Evolutionary conservation across 352 stramenopile genomes (phyloP), one percentile per base, ranked within the genome.

Genomic region (Phytophthora nicotianae): DNA sequence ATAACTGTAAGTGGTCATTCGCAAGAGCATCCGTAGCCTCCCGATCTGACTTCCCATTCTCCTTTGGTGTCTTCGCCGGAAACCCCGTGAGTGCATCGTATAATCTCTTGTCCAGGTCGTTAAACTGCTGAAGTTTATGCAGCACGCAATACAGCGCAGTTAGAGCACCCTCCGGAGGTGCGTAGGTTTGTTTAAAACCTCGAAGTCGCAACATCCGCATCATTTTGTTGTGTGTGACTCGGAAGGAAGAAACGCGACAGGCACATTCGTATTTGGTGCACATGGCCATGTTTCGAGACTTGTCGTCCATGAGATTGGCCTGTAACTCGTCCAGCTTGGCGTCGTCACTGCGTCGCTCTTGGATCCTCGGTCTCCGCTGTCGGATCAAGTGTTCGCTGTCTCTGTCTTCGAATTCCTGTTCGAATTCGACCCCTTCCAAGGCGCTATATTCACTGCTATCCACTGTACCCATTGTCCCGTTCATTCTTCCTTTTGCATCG

Each of bases 191-290:
- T 13, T 75, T 62, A 40, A 77, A 83, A 0, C 79, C 77, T 3
- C 69, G 80, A 16, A 87, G 53, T 10, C 65, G 68, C 45, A 93
- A 72, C 59, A 93, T 90, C 24, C 75, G 71, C 62, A 65, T 55
- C 80, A 93, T 90, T 55, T 81, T 82, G 52, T 62, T 72, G 32
- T 85, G 70, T 14, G 70, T 84, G 23, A 82, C 60, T 8, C 58
- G 65, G 60, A 95, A 80, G 9, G 83, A 78, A 51, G 75, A 83
- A 37, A 83, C 75, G n/a, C 86, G 80, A 60, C 86, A 95, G n/a
- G 77, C 58, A 56, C 86, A 95, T 46, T 82, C 77, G 62, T 88
- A 74, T 53, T 79, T 73, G 40, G 72, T 69, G 67, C 86, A 95
- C 70, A 91, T 83, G 54, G 60, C 62, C 47, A 95, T 72, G 54